A percentile compares a stretch with the other conserved stretches of the same genome.
phyloP scores from a whole-genome alignment of 208 protist genomes.

The Angomonas deanei region DNA sequence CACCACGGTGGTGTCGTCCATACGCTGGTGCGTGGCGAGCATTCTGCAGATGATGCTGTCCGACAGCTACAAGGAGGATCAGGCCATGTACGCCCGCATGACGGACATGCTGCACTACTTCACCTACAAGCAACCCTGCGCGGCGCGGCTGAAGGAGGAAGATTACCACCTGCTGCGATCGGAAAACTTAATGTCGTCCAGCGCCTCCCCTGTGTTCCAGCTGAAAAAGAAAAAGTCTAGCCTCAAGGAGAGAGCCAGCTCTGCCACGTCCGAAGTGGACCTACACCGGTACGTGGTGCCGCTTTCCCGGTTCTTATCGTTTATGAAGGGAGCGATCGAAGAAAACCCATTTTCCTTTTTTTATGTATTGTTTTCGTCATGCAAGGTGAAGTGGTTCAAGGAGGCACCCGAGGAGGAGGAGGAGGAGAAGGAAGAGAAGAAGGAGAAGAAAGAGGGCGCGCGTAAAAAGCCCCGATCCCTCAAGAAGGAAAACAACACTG shows the following conservation, averaged over 20 bases:
- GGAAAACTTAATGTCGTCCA: background rate
- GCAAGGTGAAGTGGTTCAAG: slow-evolving; percentile 3
- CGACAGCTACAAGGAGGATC: background rate
- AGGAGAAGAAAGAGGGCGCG: background rate
- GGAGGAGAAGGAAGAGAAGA: background rate
- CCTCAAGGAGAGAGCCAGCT: too few relatives aligned
- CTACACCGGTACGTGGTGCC: slow-evolving; percentile 7
- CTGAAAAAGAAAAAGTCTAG: background rate
- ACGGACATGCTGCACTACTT: slow-evolving; percentile 1
- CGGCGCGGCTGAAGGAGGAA: background rate
- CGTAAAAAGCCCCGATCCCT: too few relatives aligned
- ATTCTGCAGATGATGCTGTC: background rate
- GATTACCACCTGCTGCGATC: background rate
- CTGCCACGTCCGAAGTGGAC: too few relatives aligned
- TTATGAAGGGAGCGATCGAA: background rate
- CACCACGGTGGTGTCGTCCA: background rate
- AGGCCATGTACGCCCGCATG: slow-evolving; percentile 1
- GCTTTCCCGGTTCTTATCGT: background rate
- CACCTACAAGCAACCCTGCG: background rate
- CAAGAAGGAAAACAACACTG: background rate
- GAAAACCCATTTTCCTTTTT: slow-evolving; percentile 1
- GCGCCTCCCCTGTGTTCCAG: background rate
- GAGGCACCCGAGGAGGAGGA: background rate
- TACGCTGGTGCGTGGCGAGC: background rate
- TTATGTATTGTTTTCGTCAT: background rate